Percentiles rank a stretch among this genome's conserved stretches.
These are phyloP conservation scores for Termitomyces eurrhizus DNA, from an alignment of 768 basidiomycete genomes.

Conservation along the genomic window DNA sequence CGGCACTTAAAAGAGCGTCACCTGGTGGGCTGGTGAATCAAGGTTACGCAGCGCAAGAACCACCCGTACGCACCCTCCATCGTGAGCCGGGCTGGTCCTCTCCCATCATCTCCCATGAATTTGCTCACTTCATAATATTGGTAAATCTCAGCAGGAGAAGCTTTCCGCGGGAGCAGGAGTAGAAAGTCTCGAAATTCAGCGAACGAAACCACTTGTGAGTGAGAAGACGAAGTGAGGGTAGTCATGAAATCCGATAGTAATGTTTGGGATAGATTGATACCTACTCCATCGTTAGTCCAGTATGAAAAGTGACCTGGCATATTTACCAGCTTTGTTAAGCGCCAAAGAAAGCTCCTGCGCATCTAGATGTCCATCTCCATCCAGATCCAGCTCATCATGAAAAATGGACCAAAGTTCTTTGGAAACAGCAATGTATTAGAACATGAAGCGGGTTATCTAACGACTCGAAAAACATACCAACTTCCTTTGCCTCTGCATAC, in stretches of 20 bases:
- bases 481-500: slow-evolving; percentile 80
- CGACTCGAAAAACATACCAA: slow-evolving; percentile 45
- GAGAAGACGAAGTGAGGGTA: slow-evolving; percentile 67
- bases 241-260: slow-evolving; percentile 82
- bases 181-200: slow-evolving; percentile 88
- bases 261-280: slow-evolving; percentile 62
- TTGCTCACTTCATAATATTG: slow-evolving; percentile 71
- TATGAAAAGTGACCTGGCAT: neutral
- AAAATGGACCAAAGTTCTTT: slow-evolving; percentile 90
- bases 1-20: slow-evolving; percentile 74
- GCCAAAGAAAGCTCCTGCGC: slow-evolving; percentile 37
- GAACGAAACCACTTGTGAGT: slow-evolving; percentile 70
- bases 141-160: slow-evolving; percentile 83
- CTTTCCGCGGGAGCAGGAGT: slow-evolving; percentile 77
- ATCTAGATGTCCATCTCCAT: slow-evolving; percentile 83
- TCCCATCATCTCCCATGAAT: slow-evolving; percentile 69
- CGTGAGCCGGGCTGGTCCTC: slow-evolving; percentile 75
- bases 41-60: slow-evolving; percentile 1
- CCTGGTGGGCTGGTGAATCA: slow-evolving; percentile 37
- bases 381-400: slow-evolving; percentile 85
- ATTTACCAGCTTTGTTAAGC: slow-evolving; percentile 66
- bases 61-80: slow-evolving; percentile 72
- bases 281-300: slow-evolving; percentile 35
- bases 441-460: slow-evolving; percentile 9
- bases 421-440: slow-evolving; percentile 8